Conservation (phyloP, 176 grass and related monocot species). For the Raddia distichophylla region DNA sequence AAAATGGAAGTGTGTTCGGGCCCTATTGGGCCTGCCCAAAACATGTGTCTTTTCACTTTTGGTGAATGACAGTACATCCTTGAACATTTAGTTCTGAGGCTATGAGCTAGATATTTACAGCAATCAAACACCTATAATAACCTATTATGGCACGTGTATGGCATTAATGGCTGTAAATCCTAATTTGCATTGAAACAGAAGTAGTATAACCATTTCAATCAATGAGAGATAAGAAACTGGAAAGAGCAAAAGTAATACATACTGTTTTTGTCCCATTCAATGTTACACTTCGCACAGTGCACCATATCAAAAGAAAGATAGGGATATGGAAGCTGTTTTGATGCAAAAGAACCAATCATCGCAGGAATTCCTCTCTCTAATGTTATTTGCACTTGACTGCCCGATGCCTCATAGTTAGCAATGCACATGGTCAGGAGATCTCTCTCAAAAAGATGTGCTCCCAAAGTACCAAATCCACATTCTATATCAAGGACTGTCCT, state of each 20-base stretch:
- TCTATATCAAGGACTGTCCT: constrained; percentile 96
- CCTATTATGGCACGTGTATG: not conserved
- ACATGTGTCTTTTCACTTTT: not conserved
- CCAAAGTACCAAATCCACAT: constrained; percentile 98
- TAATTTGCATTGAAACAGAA: not conserved
- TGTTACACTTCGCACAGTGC: constrained; percentile 87
- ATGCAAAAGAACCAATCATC: constrained; percentile 88
- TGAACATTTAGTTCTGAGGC: constrained; percentile 19
- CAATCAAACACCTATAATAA: not conserved
- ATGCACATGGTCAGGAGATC: constrained; percentile 96
- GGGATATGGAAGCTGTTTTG: constrained; percentile 83
- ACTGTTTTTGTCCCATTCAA: constrained; percentile 96
- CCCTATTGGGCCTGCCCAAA: too few species aligned
- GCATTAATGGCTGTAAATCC: not conserved
- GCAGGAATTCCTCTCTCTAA: constrained; percentile 98
- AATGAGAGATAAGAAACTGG: constrained; percentile 1
- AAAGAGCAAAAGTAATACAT: constrained; percentile 31
- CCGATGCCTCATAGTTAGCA: constrained; percentile 88
- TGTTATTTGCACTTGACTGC: constrained; percentile 98
- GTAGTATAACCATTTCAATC: not conserved
- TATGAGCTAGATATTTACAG: constrained; percentile 4
- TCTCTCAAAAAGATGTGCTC: constrained; percentile 81
- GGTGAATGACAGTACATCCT: constrained; percentile 15
- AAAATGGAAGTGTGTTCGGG: not conserved
- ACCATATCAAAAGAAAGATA: constrained; percentile 98